Base-by-base conservation (phyloP, 495 filamentous ascomycete species). In the Aspergillus baeticus region DNA sequence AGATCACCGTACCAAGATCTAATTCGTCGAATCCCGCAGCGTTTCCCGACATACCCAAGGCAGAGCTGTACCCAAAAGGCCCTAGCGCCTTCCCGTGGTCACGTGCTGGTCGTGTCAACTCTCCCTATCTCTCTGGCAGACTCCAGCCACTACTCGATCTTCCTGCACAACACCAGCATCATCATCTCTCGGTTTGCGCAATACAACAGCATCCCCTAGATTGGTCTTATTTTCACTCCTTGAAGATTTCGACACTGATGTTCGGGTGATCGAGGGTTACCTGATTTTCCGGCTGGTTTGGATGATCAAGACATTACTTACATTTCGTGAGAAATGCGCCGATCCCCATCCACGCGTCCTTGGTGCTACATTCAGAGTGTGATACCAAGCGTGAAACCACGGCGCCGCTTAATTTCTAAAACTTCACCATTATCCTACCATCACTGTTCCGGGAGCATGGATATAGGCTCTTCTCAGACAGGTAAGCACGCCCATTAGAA, bases 251-350 rank as follows among this genome's bases (percentile, higher is more conserved):
- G n/a, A n/a, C n/a, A n/a, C n/a, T n/a, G n/a, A n/a, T n/a, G n/a
- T n/a, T n/a, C n/a, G n/a, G n/a, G n/a, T n/a, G n/a, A n/a, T n/a
- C n/a, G n/a, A n/a, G n/a, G n/a, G n/a, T n/a, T n/a, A n/a, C n/a
- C n/a, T n/a, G n/a, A n/a, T n/a, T n/a, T n/a, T n/a, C n/a, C n/a
- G n/a, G n/a, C n/a, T n/a, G n/a, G n/a, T n/a, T n/a, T n/a, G n/a
- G n/a, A n/a, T 45, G 21, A 45, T 26, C 47, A 51, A 37, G 33
- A 38, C 11, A 35, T 46, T 55, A 18, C 38, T 41, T 41, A 20
- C 20, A 50, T 34, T 52, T 59, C 49, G 31, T 57, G 38, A 44
- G 52, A 58, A 22, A 64, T 66, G 64, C 23, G 18, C 49, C 58
- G 38, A 58, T 18, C 14, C 38, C 57, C 45, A 50, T 54, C 55